phyloP scores from a whole-genome alignment of 2,329 filamentous ascomycete genomes.

The Xylariaceae sp. region DNA sequence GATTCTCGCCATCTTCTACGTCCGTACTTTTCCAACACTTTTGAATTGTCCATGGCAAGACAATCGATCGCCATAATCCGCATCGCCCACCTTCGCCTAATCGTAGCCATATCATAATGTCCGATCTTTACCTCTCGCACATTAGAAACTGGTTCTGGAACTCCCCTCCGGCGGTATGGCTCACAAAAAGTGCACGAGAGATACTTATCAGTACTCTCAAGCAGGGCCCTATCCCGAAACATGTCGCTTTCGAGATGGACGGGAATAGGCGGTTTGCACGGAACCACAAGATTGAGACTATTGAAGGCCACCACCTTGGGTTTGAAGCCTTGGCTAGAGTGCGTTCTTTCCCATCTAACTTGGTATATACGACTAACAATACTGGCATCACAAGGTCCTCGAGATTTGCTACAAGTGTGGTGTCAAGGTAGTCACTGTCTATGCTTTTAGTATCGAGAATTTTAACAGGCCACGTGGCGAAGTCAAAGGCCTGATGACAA shows the following conservation, averaged over 20 bases:
- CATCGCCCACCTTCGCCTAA: background rate
- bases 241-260: constrained; percentile 99
- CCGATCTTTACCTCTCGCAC: constrained; percentile 49
- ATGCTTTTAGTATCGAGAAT: constrained; percentile 98
- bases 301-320: constrained; percentile 91
- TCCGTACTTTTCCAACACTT: background rate
- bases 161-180: constrained; percentile 89
- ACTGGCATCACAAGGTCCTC: constrained; percentile 58
- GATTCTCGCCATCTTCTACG: background rate
- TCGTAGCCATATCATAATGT: constrained; percentile 39
- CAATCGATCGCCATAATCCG: background rate
- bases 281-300: constrained; percentile 86
- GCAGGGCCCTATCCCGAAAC: constrained; percentile 87
- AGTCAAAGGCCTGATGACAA: constrained; percentile 94
- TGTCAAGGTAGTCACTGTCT: constrained; percentile 94
- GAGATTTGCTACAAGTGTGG: constrained; percentile 98
- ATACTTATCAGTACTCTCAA: constrained; percentile 82
- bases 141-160: constrained; percentile 68
- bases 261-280: constrained; percentile 91
- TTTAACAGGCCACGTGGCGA: constrained; percentile 97
- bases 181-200: constrained; percentile 72
- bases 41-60: no score
- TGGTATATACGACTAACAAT: constrained; percentile 18
- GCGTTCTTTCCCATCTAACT: constrained; percentile 33
- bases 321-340: constrained; percentile 92